phyloP scores from a whole-genome alignment of 345 rosid species.

The Fremontodendron californicum region DNA sequence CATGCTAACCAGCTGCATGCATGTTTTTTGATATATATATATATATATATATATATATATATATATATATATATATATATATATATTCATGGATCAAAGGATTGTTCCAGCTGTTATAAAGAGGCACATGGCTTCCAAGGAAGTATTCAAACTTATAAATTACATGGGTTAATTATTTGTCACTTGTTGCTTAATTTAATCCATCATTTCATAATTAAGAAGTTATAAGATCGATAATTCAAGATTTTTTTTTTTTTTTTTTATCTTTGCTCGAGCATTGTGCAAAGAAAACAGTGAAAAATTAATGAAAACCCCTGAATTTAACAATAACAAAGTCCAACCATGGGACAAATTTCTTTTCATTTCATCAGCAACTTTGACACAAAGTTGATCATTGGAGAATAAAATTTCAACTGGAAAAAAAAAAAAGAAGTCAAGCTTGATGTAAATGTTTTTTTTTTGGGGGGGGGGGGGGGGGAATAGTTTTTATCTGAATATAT shows the following conservation, averaged over 20 bases:
- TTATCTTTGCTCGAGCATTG: background rate
- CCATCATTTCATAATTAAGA: background rate
- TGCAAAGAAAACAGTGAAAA: background rate
- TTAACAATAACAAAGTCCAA: background rate
- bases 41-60: too few species aligned
- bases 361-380: slow-evolving; percentile 5
- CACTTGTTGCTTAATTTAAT: background rate
- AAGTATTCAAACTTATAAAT: background rate
- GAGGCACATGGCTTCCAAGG: slow-evolving; percentile 15
- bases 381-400: slow-evolving; percentile 10
- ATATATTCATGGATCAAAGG: background rate
- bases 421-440: background rate
- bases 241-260: background rate
- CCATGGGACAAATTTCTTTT: background rate
- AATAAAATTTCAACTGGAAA: slow-evolving; percentile 1
- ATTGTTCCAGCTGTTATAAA: background rate
- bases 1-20: background rate
- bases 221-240: background rate
- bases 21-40: background rate
- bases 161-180: background rate
- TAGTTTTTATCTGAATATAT: too few species aligned
- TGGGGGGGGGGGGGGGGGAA: background rate
- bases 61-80: too few species aligned
- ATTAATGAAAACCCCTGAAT: background rate
- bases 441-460: slow-evolving; percentile 20